Evolutionary conservation across 2,329 filamentous ascomycete genomes (phyloP), one percentile per base, ranked within the genome.

Genomic region (Ramichloridium luteum): DNA sequence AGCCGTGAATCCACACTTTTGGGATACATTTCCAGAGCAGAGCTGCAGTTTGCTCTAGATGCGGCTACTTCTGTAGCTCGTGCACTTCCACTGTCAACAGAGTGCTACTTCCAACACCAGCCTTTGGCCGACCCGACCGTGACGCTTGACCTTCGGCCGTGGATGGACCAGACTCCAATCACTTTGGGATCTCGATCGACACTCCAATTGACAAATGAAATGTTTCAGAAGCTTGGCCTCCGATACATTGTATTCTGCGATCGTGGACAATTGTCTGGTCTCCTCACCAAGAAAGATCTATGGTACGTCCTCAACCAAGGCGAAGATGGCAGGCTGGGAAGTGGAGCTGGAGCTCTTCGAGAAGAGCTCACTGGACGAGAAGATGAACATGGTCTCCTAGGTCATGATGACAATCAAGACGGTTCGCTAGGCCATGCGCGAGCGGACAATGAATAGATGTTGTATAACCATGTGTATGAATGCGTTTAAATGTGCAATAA

Each of bases 111-210:
- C 59, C 70, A 74, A 1, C 82, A 92, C 51, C 80, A 86, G 50
- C 77, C 81, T 2, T 74, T 88, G 32, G 78, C 80, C 1, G 83
- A 93, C 48, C 80, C 82, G 1, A 65, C 70, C 13, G 69, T 74
- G 11, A 85, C 79, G 1, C 73, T 98, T 23, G 90, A 98, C 58
- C 68, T 98, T 8, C 69, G 88, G 5, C 86, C 86, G 2, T 98
- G 90, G 90, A 94, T 98, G 85, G 90, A 98, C 56, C 88, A 94
- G 57, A 98, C 90, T 0, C 90, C 90, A 1, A 80, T 98, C 28
- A 96, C 90, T 1, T 67, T 96, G 12, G 81, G 84, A 25, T 76
- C 74, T 13, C 72, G 76, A 40, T 76, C 77, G 11, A 78, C 69
- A 37, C 74, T 98, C 38, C 77, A 86, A 52, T 70, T 96, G n/a